These are phyloP conservation scores for Sodiomyces alkalinus DNA, from an alignment of 2,329 filamentous ascomycete genomes.

Conservation along the genomic window DNA sequence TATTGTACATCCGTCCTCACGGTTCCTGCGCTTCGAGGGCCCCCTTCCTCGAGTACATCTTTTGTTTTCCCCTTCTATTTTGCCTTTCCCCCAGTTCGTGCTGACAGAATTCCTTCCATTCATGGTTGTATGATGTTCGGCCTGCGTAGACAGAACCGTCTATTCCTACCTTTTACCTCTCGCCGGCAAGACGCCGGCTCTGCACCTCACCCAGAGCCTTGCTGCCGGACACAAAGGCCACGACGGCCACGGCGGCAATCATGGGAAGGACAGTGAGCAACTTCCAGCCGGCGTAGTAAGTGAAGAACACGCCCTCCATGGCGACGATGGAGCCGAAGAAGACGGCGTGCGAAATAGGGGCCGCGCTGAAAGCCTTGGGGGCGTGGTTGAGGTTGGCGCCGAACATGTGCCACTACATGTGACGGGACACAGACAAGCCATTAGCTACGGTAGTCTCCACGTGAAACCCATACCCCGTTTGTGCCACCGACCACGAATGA, in stretches of 20 bases:
- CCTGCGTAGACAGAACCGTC: too few species aligned
- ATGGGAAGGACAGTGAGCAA: constrained; percentile 78
- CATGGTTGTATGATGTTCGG: too few species aligned
- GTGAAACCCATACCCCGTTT: constrained; percentile 3
- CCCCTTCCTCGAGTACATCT: too few species aligned
- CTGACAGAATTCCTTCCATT: too few species aligned
- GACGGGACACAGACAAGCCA: too few species aligned
- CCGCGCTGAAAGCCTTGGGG: constrained; percentile 54
- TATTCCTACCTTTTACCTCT: too few species aligned
- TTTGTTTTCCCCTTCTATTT: too few species aligned
- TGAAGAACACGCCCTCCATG: constrained; percentile 84
- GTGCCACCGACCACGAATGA: not conserved
- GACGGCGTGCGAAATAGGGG: constrained; percentile 65
- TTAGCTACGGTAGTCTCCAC: constrained; percentile 8
- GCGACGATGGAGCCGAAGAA: constrained; percentile 80
- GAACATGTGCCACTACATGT: constrained; percentile 72
- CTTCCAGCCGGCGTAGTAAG: constrained; percentile 89
- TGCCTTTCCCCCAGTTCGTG: too few species aligned
- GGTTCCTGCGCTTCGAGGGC: too few species aligned
- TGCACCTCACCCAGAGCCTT: constrained; percentile 89
- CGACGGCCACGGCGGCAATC: constrained; percentile 48
- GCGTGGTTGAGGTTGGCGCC: constrained; percentile 76
- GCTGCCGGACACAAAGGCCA: constrained; percentile 75
- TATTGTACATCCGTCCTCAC: too few species aligned
- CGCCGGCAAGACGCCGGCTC: constrained; percentile 64